A percentile compares a stretch with the other conserved stretches of the same genome.
phyloP scores from a whole-genome alignment of 2,329 filamentous ascomycete species.

The Monilinia fructicola region DNA sequence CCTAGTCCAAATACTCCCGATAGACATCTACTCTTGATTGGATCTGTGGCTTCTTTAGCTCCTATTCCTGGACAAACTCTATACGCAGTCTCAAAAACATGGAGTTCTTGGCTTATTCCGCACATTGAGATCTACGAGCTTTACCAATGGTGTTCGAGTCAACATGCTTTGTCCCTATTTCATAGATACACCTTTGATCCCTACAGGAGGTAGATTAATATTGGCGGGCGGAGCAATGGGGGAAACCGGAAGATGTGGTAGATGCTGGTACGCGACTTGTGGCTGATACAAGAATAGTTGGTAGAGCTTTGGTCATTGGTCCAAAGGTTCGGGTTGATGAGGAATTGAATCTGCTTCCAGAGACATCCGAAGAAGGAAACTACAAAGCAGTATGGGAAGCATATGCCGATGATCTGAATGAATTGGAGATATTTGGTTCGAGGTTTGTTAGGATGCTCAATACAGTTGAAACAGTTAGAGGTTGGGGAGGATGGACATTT shows the following conservation, averaged over 20 bases:
- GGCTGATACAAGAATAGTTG: constrained; percentile 56
- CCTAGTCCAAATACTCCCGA: constrained; percentile 46
- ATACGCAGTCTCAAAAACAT: constrained; percentile 66
- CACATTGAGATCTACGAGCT: constrained; percentile 52
- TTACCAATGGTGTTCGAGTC: constrained; percentile 54
- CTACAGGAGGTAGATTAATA: constrained; percentile 47
- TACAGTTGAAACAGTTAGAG: constrained; percentile 48
- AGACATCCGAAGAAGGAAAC: constrained; percentile 30
- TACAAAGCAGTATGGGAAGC: constrained; percentile 58
- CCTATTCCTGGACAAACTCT: constrained; percentile 49
- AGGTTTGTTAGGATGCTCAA: constrained; percentile 57
- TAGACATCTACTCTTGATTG: constrained; percentile 61
- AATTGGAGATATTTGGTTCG: constrained; percentile 55
- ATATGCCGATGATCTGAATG: constrained; percentile 58
- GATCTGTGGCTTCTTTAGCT: constrained; percentile 58
- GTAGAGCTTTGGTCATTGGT: constrained; percentile 57
- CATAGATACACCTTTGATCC: constrained; percentile 60
- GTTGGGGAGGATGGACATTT: constrained; percentile 51
- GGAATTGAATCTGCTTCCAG: constrained; percentile 36
- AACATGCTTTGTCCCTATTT: constrained; percentile 70
- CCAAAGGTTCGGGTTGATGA: constrained; percentile 53
- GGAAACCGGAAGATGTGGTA: constrained; percentile 57
- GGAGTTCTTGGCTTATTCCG: constrained; percentile 65
- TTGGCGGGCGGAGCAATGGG: constrained; percentile 58
- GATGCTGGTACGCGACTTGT: constrained; percentile 62